phyloP scores from a whole-genome alignment of 139 green algal species.

The Zygnema cylindricum region DNA sequence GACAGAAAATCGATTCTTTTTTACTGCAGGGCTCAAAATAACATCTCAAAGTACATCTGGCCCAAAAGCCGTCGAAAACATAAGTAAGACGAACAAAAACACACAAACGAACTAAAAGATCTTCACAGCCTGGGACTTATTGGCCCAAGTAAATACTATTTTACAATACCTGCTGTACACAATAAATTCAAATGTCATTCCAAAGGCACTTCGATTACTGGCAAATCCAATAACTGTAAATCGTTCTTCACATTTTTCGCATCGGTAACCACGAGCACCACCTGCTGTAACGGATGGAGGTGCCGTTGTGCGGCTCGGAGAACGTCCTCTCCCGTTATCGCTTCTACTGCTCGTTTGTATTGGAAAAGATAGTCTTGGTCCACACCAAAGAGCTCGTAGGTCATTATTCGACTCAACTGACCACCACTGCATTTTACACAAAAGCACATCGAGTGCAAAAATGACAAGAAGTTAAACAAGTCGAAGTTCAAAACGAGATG shows the following conservation, averaged over 20 bases:
- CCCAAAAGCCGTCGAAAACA: no score
- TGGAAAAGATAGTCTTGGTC: slow-evolving; percentile 54
- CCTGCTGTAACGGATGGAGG: slow-evolving; percentile 35
- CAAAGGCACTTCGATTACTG: slow-evolving; percentile 2
- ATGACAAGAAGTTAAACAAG: no score
- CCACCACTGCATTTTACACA: slow-evolving; percentile 18
- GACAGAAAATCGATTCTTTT: no score
- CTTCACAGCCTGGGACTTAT: no score
- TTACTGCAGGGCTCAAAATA: no score
- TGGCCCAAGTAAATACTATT: no score
- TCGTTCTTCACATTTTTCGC: slow-evolving; percentile 1
- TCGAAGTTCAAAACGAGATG: no score
- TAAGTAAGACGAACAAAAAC: no score
- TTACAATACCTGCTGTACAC: no score
- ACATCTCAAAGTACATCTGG: no score
- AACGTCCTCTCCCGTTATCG: background rate
- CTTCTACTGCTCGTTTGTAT: slow-evolving; percentile 47
- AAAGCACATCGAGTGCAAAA: background rate
- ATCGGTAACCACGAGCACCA: slow-evolving; percentile 41
- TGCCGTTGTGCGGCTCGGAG: slow-evolving; percentile 24
- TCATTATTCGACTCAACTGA: slow-evolving; percentile 59
- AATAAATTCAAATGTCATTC: background rate
- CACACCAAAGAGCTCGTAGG: slow-evolving; percentile 59
- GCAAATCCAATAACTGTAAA: slow-evolving; percentile 10
- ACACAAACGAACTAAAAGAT: no score